Evolutionary conservation across 2,329 filamentous ascomycete species (phyloP), one percentile per base, ranked within the genome.

Genomic region (Phialophora tarda): DNA sequence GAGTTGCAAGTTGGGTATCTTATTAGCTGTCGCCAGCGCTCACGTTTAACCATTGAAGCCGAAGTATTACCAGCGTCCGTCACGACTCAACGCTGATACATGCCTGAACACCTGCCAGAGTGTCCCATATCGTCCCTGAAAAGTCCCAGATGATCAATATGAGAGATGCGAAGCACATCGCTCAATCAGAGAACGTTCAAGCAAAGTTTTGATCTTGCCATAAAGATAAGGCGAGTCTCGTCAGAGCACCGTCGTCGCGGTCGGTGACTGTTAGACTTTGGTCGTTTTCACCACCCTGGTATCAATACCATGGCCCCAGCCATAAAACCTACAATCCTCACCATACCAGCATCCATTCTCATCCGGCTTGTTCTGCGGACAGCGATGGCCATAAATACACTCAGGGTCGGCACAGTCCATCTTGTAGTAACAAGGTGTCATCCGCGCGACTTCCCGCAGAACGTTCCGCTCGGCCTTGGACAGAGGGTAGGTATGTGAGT

Each of bases 341-440:
- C 83, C 84, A 76, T 85, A 87, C 71, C 84, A 83, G 73, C 87
- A 89, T 21, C 80, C 81, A 73, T 83, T 83, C 58, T 78, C 81
- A 44, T 84, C 83, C 30, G 81, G 79, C 65, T 81, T 77, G 38
- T 79, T 81, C 67, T 85, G 84, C 21, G 85, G 85, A 72, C 86
- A 89, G 41, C 84, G 82, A 75, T 89, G 87, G 24, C 87, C 87
- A 72, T 88, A 88, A 59, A 88, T 88, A 76, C 87, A 89, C 65
- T 84, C 83, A 1, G 81, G 74, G 66, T 89, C 86, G 59, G 85
- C 80, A 71, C 87, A 89, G 14, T 80, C 80, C 58, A 82, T 80
- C 11, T 85, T 85, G 72, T 85, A 84, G 64, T 81, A 81, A 73
- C 87, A 89, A 26, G 86, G 85, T 3, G 85, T 86, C 85, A 88